Evolutionary conservation across 805 yeast genomes (phyloP).

Genomic region (Candida ficus): DNA sequence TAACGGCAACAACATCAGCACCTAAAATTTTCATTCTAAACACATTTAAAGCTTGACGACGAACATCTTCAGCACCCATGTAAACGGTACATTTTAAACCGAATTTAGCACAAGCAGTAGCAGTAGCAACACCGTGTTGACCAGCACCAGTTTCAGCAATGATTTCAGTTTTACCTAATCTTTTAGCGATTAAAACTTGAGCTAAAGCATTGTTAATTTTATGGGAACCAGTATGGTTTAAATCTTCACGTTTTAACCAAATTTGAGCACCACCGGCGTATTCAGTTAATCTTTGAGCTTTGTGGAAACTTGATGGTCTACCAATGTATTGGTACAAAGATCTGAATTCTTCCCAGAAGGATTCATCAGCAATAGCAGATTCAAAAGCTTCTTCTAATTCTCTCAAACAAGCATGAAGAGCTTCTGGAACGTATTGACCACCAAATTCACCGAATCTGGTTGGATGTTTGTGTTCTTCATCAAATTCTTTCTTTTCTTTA

Average conservation of each 20-base stretch:
- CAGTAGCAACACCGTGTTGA: constrained; percentile 91
- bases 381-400: constrained; percentile 89
- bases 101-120: constrained; percentile 88
- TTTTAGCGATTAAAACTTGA: constrained; percentile 72
- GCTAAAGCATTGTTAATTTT: constrained; percentile 82
- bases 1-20: constrained; percentile 90
- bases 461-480: constrained; percentile 61
- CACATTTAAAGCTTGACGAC: constrained; percentile 97
- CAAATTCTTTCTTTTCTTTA: constrained; percentile 30
- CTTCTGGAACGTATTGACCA: constrained; percentile 98
- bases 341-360: constrained; percentile 89
- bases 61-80: constrained; percentile 99
- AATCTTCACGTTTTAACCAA: constrained; percentile 97
- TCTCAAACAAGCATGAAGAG: constrained; percentile 82
- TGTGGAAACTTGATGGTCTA: constrained; percentile 89
- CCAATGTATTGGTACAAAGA: constrained; percentile 89
- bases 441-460: constrained; percentile 93
- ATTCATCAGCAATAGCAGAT: constrained; percentile 80
- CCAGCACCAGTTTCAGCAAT: constrained; percentile 94
- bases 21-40: constrained; percentile 96
- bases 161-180: constrained; percentile 70
- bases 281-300: constrained; percentile 85
- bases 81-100: constrained; percentile 91
- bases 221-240: constrained; percentile 86
- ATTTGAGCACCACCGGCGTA: constrained; percentile 92